These are phyloP conservation scores for Penicillium aurantiogriseum DNA, from an alignment of 2,329 filamentous ascomycete genomes.

Conservation along the genomic window DNA sequence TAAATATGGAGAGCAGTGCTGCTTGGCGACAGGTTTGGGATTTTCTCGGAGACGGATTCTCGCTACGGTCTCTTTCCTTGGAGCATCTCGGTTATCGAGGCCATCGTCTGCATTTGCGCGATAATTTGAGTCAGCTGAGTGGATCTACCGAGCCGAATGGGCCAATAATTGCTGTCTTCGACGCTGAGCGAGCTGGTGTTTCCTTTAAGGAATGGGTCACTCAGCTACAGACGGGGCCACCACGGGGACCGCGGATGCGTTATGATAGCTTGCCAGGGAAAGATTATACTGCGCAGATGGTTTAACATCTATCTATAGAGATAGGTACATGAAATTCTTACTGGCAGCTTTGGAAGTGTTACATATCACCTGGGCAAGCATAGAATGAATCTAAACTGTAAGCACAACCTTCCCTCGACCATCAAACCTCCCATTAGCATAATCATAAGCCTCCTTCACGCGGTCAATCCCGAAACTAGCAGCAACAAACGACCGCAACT, in stretches of 20 bases:
- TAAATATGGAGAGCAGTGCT: neutral
- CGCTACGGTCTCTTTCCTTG: neutral
- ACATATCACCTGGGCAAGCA: neutral
- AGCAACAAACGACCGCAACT: slow-evolving; percentile 22
- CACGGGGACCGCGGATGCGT: neutral
- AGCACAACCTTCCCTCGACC: slow-evolving; percentile 27
- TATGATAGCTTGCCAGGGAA: neutral
- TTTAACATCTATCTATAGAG: neutral
- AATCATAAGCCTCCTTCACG: slow-evolving; percentile 23
- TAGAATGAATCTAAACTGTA: slow-evolving; percentile 6
- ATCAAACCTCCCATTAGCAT: slow-evolving; percentile 14
- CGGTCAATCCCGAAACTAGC: slow-evolving; percentile 16
- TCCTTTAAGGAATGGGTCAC: neutral
- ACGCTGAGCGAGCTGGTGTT: neutral
- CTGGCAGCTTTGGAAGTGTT: neutral
- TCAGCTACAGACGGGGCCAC: neutral
- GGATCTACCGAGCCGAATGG: neutral
- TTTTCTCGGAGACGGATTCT: neutral
- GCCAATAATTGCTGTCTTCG: neutral
- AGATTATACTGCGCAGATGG: neutral
- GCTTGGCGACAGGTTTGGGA: slow-evolving; percentile 1
- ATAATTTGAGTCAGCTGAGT: neutral
- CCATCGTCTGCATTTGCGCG: neutral
- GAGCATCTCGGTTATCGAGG: neutral
- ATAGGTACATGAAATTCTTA: neutral